Evolutionary conservation across 73 alveolate species (phyloP), one percentile per base, ranked within the genome.

Genomic region (Paramecium pentaurelia): DNA sequence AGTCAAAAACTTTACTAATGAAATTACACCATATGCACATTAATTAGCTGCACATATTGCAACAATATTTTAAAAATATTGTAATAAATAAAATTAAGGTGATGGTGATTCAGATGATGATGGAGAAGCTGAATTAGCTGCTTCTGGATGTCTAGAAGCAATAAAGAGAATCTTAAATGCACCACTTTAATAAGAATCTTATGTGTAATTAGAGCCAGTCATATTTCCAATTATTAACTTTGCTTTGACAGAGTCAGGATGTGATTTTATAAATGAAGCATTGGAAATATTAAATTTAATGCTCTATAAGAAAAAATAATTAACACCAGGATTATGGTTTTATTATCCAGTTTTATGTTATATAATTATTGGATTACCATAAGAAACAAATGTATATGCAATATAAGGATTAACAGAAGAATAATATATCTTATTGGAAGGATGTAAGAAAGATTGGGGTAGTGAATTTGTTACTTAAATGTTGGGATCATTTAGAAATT

Each of bases 61-160:
- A 14, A 83, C 68, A 8, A 58, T 95, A 25, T 97, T 94, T 92
- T 64, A 93, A 73, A 93, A 95, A 92, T 92, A 86, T 40, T 75
- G 86, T 8, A 94, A 88, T 42, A 92, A 68, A 44, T 94, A 93
- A 34, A 96, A 92, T 16, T 96, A 97, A 34, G 98, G 95, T 37
- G 97, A 96, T 36, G 99, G 95, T 27, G 94, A 89, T 28, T 71
- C 86, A 38, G 94, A 89, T 47, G 94, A 89, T 45, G 94, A 89
- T 71, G 94, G 94, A 18, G 94, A 89, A 28, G 75, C 91, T 45
- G 91, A 80, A 71, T 44, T 93, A 45, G 96, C 96, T 2, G 98
- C 99, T 16, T 95, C 92, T 22, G 98, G 98, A 20, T 95, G 97
- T 83, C 91, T 97, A 30, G 93, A 93, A 44, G 96, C 99, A n/a